Conservation (phyloP, 495 filamentous ascomycete genomes). For the Lentithecium fluviatile region DNA sequence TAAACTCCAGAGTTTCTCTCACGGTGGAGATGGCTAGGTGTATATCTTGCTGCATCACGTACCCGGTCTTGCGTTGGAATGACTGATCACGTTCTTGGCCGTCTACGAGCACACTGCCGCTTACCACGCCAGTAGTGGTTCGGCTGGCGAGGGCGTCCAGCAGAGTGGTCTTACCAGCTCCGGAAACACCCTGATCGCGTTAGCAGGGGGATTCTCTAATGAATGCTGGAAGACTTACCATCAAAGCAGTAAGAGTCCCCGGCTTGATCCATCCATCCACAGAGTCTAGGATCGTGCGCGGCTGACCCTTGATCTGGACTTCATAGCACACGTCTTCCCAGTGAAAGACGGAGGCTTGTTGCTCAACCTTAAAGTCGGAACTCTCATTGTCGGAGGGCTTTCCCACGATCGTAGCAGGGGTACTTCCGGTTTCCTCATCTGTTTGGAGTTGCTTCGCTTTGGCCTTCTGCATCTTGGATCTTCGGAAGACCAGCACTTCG, state of each 20-base stretch:
- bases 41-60: slow-evolving; percentile 32
- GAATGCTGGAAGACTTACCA: slow-evolving; percentile 15
- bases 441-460: slow-evolving; percentile 40
- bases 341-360: slow-evolving; percentile 36
- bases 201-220: background rate
- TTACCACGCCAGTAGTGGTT: slow-evolving; percentile 21
- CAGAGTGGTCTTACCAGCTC: slow-evolving; percentile 35
- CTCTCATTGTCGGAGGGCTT: slow-evolving; percentile 41
- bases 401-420: background rate
- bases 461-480: slow-evolving; percentile 53
- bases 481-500: slow-evolving; percentile 55
- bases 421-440: slow-evolving; percentile 42
- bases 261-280: slow-evolving; percentile 35
- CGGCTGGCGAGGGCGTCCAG: slow-evolving; percentile 29
- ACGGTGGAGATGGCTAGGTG: slow-evolving; percentile 32
- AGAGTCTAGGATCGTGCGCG: slow-evolving; percentile 18
- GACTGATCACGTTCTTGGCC: slow-evolving; percentile 10
- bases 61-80: slow-evolving; percentile 35
- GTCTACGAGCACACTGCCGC: slow-evolving; percentile 25
- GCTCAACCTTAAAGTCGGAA: slow-evolving; percentile 49
- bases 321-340: slow-evolving; percentile 29
- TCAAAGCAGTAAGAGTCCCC: slow-evolving; percentile 32
- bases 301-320: slow-evolving; percentile 11
- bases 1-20: slow-evolving; percentile 31
- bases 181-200: slow-evolving; percentile 25